Evolutionary conservation across 345 rosid genomes (phyloP), one percentile per base, ranked within the genome.

Genomic region (Arabis alpina): DNA sequence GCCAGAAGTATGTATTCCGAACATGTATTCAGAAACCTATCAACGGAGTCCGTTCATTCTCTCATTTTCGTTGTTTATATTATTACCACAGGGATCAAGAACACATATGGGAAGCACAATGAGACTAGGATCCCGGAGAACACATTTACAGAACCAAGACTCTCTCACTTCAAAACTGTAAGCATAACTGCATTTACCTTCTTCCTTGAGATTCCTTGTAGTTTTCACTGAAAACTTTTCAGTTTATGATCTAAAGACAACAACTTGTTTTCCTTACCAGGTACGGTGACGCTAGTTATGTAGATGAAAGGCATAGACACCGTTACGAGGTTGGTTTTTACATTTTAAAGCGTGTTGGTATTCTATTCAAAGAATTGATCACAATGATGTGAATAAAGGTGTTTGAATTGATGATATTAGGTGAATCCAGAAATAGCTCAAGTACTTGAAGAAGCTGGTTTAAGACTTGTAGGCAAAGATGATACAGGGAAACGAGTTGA

Each of bases 91-190:
- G 99, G 97, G 99, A 66, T 93, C 99, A 72, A 87, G 85, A 83
- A 93, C 97, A 0, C 97, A 93, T 73, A 89, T 89, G 98, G 98
- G 98, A 79, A 93, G 96, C 72, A 93, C 98, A 60, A 91, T 93
- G 99, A 86, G 98, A 72, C 78, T 91, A 55, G 98, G 98, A 76
- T 87, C 95, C 47, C 92, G 98, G 68, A 86, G 80, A 77, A 93
- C 98, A 14, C 80, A 82, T 41, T 82, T 93, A 66, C 81, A 85
- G 80, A 83, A 77, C 44, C 80, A 70, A 66, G 87, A 91, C 80
- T 87, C 95, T 75, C 70, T 88, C 64, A 80, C 97, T 75, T 91
- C 97, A 30, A 91, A 89, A 70, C 60, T 93, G 98, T 93, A 86
- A 54, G 90, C 49, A 23, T 12, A 12, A 37, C 16, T 61, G 28